Base-by-base conservation (phyloP, 2,329 filamentous ascomycete genomes). In the Drechslera avenae region DNA sequence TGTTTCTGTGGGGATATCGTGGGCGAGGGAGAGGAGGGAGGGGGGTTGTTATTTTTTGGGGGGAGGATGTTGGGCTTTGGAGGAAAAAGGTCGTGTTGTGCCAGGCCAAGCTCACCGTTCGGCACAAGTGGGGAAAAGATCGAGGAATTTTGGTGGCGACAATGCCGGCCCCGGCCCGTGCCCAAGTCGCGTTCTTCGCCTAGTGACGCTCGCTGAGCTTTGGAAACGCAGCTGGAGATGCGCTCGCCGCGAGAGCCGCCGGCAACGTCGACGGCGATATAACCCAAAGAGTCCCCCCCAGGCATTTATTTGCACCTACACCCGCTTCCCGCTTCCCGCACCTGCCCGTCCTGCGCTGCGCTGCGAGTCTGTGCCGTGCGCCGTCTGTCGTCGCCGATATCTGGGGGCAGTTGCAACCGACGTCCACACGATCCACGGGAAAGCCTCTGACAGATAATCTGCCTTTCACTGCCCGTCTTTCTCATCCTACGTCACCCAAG, bases 121-220 rank as follows among this genome's bases (percentile, higher is more conserved):
- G 36, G 34, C 26, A 39, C 19, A 19, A 39, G 50, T 32, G 50
- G 49, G 54, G 53, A 46, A 51, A 57, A 58, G 23, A 46, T 39
- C 30, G 37, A 39, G 34, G 34, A 54, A 50, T 64, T 65, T 62
- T 57, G 39, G 61, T 64, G 62, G 64, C 62, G 54, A 60, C 34
- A 16, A 39, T 42, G 34, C 41, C 48, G 39, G 28, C 44, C 39
- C 48, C 39, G 56, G 56, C 47, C 55, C 55, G 59, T 57, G 59
- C 56, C 43, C 46, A 31, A 50, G 32, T 57, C 50, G 54, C 51
- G 49, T 57, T 62, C 48, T 57, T 62, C 50, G 59, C 57, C 52
- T 52, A 54, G 60, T 59, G 63, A 64, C 52, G 62, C 59, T 66
- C 64, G 62, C 59, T 63, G 64, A 61, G 26, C 64, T 68, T 66